These are phyloP conservation scores for Camellia lanceoleosa DNA, from an alignment of 148 eudicot genomes.

Conservation along the genomic window DNA sequence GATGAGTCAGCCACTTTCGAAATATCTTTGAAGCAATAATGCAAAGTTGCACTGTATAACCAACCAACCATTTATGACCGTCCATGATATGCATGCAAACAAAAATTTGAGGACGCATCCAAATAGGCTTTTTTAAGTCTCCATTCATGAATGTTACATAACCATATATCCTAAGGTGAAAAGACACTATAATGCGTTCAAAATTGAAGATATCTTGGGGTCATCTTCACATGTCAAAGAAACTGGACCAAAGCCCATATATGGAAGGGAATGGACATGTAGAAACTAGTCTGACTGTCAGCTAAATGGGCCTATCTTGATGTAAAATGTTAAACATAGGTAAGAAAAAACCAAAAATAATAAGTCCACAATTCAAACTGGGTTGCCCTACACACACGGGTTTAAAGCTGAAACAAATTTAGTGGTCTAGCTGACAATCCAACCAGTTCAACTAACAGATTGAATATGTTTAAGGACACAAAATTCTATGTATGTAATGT, in stretches of 20 bases:
- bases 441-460: background rate
- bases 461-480: background rate
- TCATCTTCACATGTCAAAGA: background rate
- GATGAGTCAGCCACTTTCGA: background rate
- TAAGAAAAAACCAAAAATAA: background rate
- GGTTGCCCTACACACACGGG: background rate
- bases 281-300: background rate
- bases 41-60: background rate
- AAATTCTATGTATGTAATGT: background rate
- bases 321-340: background rate
- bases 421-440: background rate
- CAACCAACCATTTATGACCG: constrained; percentile 1
- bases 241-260: constrained; percentile 1
- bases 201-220: background rate
- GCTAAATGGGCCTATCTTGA: background rate
- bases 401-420: constrained; percentile 2
- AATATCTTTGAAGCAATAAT: background rate
- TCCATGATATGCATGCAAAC: background rate
- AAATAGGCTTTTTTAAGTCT: background rate
- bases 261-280: background rate
- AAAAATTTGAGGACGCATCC: background rate
- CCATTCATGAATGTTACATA: background rate
- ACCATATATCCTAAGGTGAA: background rate
- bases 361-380: constrained; percentile 2
- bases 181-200: background rate